A percentile compares a stretch with the other conserved stretches of the same genome.
Evolutionary conservation across 306 rosid species (phyloP).

Genomic region (Cucurbita moschata): DNA sequence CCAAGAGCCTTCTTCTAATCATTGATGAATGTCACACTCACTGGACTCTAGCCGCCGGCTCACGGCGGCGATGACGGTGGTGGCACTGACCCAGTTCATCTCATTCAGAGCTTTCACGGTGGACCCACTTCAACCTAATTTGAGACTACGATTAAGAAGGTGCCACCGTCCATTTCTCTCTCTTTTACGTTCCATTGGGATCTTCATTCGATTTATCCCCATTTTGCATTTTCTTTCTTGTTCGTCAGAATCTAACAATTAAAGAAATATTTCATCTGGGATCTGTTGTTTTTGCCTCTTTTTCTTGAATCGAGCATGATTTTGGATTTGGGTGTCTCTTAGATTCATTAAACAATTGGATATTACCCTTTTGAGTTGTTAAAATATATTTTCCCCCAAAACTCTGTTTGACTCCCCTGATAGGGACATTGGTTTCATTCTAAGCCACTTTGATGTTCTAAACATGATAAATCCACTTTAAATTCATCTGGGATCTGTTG

Average conservation of each 20-base stretch:
- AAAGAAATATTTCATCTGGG: background rate
- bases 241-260: background rate
- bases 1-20: background rate
- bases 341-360: background rate
- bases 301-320: background rate
- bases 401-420: background rate
- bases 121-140: background rate
- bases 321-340: background rate
- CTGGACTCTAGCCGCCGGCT: background rate
- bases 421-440: background rate
- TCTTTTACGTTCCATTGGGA: conserved; percentile 34
- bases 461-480: background rate
- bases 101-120: background rate
- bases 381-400: background rate
- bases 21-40: background rate
- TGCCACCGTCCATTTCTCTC: conserved; percentile 10
- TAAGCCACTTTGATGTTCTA: background rate
- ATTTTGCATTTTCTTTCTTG: conserved; percentile 9
- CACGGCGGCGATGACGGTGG: background rate
- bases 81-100: background rate
- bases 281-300: background rate
- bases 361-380: background rate
- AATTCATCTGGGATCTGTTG: background rate
- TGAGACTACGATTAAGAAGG: background rate
- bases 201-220: conserved; percentile 17